Conservation (phyloP, 495 filamentous ascomycete species). For the Corynascus novoguineensis region DNA sequence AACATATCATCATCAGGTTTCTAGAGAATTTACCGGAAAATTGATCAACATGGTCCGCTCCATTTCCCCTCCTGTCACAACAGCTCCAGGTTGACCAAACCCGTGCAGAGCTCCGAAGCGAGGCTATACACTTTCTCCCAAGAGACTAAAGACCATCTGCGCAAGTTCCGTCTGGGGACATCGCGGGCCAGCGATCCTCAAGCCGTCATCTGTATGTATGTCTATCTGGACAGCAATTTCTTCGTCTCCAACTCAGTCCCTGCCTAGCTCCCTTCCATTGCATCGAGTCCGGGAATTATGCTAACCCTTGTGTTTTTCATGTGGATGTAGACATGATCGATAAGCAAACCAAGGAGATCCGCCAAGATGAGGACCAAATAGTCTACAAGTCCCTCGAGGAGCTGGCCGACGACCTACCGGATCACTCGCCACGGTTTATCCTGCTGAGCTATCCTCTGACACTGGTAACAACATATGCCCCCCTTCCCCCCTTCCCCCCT, state of each 20-base stretch:
- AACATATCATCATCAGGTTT: neutral
- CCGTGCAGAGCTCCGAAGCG: constrained; percentile 65
- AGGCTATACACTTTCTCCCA: constrained; percentile 89
- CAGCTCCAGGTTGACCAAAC: neutral
- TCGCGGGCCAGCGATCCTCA: constrained; percentile 83
- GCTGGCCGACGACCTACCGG: constrained; percentile 84
- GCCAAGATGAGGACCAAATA: constrained; percentile 60
- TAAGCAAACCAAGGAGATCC: constrained; percentile 79
- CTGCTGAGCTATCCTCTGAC: constrained; percentile 86
- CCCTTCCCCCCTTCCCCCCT: neutral
- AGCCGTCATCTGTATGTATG: constrained; percentile 82
- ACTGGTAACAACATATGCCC: constrained; percentile 46
- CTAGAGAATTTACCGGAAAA: neutral
- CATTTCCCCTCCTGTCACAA: neutral
- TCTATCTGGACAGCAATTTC: constrained; percentile 20
- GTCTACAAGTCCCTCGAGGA: constrained; percentile 75
- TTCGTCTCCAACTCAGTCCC: neutral
- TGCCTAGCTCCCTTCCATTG: neutral
- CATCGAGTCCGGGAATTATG: too few relatives aligned
- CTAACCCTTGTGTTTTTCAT: constrained; percentile 9
- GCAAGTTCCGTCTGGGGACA: constrained; percentile 87
- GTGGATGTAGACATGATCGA: constrained; percentile 68
- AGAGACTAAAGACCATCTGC: constrained; percentile 77
- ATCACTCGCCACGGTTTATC: constrained; percentile 81
- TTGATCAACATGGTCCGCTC: constrained; percentile 4